These are phyloP conservation scores for Tetrapisispora nanseiensis DNA, from an alignment of 805 yeast genomes.

Conservation along the genomic window DNA sequence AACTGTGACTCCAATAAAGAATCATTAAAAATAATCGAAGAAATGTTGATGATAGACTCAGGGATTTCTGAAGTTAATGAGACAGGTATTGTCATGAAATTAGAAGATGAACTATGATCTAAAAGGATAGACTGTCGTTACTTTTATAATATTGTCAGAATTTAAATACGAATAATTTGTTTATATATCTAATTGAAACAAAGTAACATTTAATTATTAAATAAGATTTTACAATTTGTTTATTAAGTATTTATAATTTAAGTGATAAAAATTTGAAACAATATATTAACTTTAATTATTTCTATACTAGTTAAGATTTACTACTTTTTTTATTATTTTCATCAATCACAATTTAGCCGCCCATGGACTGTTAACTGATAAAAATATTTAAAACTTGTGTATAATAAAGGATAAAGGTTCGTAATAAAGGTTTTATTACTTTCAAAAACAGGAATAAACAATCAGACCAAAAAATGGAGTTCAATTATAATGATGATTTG, in stretches of 20 bases:
- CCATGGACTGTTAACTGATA: no score
- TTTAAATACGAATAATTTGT: no score
- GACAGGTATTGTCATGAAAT: slow-evolving; percentile 17
- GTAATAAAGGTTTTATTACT: neutral
- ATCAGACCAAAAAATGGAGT: neutral
- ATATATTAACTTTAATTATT: no score
- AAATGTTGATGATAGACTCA: slow-evolving; percentile 28
- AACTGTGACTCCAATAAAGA: slow-evolving; percentile 21
- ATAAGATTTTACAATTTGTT: no score
- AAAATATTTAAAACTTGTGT: neutral
- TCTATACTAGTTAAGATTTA: no score
- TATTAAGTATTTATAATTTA: no score
- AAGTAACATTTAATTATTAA: no score
- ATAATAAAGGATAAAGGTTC: neutral
- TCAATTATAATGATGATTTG: neutral
- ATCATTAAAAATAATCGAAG: slow-evolving; percentile 25
- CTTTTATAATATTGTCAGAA: no score
- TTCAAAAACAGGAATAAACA: neutral
- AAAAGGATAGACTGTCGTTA: neutral
- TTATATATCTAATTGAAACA: no score
- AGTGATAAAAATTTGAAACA: no score
- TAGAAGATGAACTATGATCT: slow-evolving; percentile 2
- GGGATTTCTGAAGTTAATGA: slow-evolving; percentile 25
- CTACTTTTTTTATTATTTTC: no score
- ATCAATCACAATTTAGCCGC: neutral